These are phyloP conservation scores for Fusarium fujikuroi DNA, from an alignment of 2,329 filamentous ascomycete genomes.

Conservation along the genomic window DNA sequence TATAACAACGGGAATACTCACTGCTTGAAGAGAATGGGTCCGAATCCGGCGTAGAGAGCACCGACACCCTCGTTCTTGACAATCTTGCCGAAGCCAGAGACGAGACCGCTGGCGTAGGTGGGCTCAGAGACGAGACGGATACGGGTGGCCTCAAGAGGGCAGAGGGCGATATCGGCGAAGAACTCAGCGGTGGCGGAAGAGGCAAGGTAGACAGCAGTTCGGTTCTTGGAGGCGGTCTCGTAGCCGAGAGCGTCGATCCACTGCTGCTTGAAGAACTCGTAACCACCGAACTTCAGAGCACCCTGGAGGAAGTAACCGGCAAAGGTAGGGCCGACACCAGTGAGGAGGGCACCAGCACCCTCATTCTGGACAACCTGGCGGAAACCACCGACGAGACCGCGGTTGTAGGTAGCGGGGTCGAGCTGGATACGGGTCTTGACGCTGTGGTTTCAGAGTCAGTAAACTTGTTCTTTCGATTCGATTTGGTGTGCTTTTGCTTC, in stretches of 20 bases:
- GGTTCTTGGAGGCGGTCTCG: constrained; percentile 81
- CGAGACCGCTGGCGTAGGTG: constrained; percentile 82
- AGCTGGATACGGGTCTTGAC: constrained; percentile 97
- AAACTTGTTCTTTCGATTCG: not conserved
- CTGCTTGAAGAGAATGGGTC: constrained; percentile 77
- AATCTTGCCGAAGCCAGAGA: constrained; percentile 86
- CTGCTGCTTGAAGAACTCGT: constrained; percentile 97
- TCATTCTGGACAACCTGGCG: constrained; percentile 84
- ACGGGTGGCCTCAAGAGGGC: constrained; percentile 92
- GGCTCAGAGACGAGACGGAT: constrained; percentile 93
- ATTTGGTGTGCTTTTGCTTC: not conserved
- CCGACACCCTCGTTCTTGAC: constrained; percentile 82
- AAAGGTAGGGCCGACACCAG: constrained; percentile 85
- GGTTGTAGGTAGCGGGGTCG: constrained; percentile 89
- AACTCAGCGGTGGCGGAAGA: constrained; percentile 73
- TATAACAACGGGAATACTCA: constrained; percentile 40
- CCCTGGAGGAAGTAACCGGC: constrained; percentile 96
- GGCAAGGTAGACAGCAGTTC: constrained; percentile 82
- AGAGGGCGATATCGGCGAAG: constrained; percentile 83
- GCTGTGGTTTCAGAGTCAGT: constrained; percentile 59
- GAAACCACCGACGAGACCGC: constrained; percentile 86
- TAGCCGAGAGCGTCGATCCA: constrained; percentile 82
- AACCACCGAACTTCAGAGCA: constrained; percentile 93
- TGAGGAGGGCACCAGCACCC: constrained; percentile 86
- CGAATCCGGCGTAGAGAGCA: constrained; percentile 92